Evolutionary conservation across 2,329 filamentous ascomycete genomes (phyloP), one percentile per base, ranked within the genome.

Genomic region (Furcasterigmium furcatum): DNA sequence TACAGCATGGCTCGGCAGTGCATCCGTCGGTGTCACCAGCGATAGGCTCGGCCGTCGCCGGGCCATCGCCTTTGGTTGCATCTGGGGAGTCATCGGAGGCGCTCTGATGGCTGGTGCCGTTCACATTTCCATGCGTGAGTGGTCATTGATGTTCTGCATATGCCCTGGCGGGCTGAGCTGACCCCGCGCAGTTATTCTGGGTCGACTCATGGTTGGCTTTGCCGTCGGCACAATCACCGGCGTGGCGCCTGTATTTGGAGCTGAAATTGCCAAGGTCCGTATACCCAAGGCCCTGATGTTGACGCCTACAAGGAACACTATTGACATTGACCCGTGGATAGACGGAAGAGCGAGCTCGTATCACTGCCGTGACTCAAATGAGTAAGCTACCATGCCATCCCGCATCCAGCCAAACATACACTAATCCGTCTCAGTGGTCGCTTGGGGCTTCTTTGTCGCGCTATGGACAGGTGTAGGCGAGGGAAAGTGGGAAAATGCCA

Each of bases 291-390:
- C 16, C n/a, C n/a, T n/a, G n/a, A n/a, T n/a, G n/a, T n/a, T n/a
- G 3, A 29, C 24, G 1, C 20, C 5, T 18, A 9, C 1, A 5
- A 13, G 29, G 19, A 22, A 12, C 29, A 10, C n/a, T n/a, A n/a
- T n/a, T n/a, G 16, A 22, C 16, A 20, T 41, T 49, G 12, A 52
- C 25, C 4, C 18, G 6, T 44, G 18, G 3, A 2, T 3, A 60
- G 55, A 70, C 66, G 1, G 52, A 64, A 2, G 66, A 70, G 40
- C 58, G 66, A 20, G 66, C 65, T 6, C 66, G 55, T 29, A 62
- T 68, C n/a, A 70, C 64, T 0, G 66, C 66, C 1, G 60, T 66
- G 2, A 70, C 66, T 42, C 66, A 69, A 25, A 68, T 70, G 66
- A 70, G 65, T 67, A 48, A 46, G 62, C 49, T 1, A 6, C 2